A percentile compares a stretch with the other conserved stretches of the same genome.
Evolutionary conservation across 1,139 yeast genomes (phyloP).

Genomic region (Kodamaea plutei): DNA sequence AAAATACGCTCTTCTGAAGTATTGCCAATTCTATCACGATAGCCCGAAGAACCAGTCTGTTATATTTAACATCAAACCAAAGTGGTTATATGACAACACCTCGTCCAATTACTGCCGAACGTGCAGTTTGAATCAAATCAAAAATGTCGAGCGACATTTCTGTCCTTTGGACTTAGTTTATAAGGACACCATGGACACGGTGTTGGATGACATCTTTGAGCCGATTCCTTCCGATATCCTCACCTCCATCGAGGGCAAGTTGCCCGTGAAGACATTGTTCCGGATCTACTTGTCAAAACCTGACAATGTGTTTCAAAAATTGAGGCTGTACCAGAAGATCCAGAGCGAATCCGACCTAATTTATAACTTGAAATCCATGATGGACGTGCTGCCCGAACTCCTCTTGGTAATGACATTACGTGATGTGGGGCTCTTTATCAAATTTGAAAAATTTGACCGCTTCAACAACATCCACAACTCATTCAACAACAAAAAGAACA

Average conservation of each 20-base stretch:
- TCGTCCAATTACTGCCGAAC: conserved; percentile 41
- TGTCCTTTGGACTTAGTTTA: conserved; percentile 43
- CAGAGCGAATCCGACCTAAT: conserved; percentile 33
- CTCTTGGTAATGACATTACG: conserved; percentile 51
- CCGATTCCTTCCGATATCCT: conserved; percentile 23
- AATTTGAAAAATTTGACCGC: conserved; percentile 33
- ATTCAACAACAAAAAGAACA: conserved; percentile 31
- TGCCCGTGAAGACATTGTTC: conserved; percentile 31
- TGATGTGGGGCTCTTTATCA: conserved; percentile 51
- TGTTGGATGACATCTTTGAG: conserved; percentile 31
- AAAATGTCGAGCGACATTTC: conserved; percentile 33
- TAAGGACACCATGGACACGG: conserved; percentile 29
- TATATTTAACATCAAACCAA: conserved; percentile 43
- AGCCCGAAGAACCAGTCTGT: conserved; percentile 20
- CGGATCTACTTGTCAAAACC: conserved; percentile 26
- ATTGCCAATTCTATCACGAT: conserved; percentile 32
- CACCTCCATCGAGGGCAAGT: conserved; percentile 14
- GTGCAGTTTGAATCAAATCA: conserved; percentile 39
- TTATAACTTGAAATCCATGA: conserved; percentile 28
- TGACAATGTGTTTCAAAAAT: conserved; percentile 35
- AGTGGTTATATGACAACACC: conserved; percentile 44
- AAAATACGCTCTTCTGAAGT: conserved; percentile 28
- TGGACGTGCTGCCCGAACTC: conserved; percentile 44
- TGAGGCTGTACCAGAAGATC: conserved; percentile 35
- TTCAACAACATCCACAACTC: conserved; percentile 30